Conservation (phyloP, 371 early-diverging fungal genomes). For the Mucor racemosus region DNA sequence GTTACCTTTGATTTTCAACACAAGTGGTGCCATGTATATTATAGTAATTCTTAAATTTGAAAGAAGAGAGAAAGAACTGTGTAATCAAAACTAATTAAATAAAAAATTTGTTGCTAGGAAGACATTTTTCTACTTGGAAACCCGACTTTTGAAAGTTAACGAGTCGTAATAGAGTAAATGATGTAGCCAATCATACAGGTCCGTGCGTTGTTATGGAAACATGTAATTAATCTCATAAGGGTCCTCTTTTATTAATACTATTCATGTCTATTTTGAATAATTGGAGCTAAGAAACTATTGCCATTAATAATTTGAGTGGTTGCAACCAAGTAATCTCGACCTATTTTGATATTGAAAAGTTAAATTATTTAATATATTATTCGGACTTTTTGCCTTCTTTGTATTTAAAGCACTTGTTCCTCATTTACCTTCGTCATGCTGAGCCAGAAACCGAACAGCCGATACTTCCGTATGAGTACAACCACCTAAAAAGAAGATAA, state of each 20-base stretch:
- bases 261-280: constrained; percentile 45
- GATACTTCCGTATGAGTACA: constrained; percentile 92
- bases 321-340: constrained; percentile 82
- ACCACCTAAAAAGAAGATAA: constrained; percentile 96
- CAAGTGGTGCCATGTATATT: constrained; percentile 72
- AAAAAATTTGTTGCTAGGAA: constrained; percentile 6
- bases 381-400: background rate
- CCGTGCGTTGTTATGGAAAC: constrained; percentile 5
- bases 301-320: constrained; percentile 92
- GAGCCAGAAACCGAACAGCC: constrained; percentile 83
- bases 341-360: constrained; percentile 32
- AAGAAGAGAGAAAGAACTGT: background rate
- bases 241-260: too few relatives aligned
- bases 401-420: too few relatives aligned
- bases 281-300: constrained; percentile 68
- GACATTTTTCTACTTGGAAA: too few relatives aligned
- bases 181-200: constrained; percentile 19
- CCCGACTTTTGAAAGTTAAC: too few relatives aligned
- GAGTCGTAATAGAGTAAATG: too few relatives aligned
- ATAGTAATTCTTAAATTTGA: background rate
- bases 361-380: too few relatives aligned
- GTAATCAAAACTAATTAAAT: constrained; percentile 10
- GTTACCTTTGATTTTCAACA: constrained; percentile 78
- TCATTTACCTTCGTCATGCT: constrained; percentile 70
- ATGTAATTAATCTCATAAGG: too few relatives aligned